A percentile compares a stretch with the other conserved stretches of the same genome.
Conservation (phyloP, 305 asterid genomes). For the Fraxinus nigra region DNA sequence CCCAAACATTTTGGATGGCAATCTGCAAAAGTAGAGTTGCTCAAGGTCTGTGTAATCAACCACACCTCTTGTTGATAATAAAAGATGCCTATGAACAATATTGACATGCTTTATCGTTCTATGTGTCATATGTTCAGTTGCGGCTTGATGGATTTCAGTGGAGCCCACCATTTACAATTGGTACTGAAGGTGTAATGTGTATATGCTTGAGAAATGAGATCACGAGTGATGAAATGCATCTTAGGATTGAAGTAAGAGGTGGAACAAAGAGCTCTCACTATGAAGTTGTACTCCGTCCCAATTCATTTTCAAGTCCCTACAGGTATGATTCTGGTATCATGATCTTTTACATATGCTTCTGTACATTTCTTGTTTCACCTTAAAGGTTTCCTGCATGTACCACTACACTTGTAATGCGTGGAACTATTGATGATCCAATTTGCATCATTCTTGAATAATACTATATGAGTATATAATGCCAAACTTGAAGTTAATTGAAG, state of each 20-base stretch:
- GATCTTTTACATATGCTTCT: slow-evolving; percentile 8
- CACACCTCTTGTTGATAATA: slow-evolving; percentile 19
- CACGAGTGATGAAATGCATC: slow-evolving; percentile 39
- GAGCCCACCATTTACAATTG: slow-evolving; percentile 83
- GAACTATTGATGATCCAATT: slow-evolving; percentile 9
- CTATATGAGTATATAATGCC: neutral
- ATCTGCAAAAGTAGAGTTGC: slow-evolving; percentile 67
- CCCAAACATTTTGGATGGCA: slow-evolving; percentile 86
- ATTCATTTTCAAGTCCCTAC: slow-evolving; percentile 85
- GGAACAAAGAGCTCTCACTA: slow-evolving; percentile 75
- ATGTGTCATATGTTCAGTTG: slow-evolving; percentile 46
- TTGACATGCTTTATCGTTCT: slow-evolving; percentile 30
- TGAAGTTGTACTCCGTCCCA: slow-evolving; percentile 87
- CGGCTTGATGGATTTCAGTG: slow-evolving; percentile 82
- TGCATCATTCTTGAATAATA: slow-evolving; percentile 7
- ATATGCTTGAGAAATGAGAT: slow-evolving; percentile 68
- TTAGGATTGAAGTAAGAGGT: slow-evolving; percentile 83
- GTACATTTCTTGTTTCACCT: neutral
- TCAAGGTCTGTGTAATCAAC: slow-evolving; percentile 59
- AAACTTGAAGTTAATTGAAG: neutral
- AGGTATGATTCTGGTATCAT: slow-evolving; percentile 51
- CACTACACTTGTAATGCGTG: neutral
- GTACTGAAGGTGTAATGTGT: slow-evolving; percentile 76
- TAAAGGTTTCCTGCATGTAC: neutral
- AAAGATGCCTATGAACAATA: slow-evolving; percentile 14